Evolutionary conservation across 2,329 filamentous ascomycete species (phyloP), one percentile per base, ranked within the genome.

Genomic region (Cercospora berteroae): DNA sequence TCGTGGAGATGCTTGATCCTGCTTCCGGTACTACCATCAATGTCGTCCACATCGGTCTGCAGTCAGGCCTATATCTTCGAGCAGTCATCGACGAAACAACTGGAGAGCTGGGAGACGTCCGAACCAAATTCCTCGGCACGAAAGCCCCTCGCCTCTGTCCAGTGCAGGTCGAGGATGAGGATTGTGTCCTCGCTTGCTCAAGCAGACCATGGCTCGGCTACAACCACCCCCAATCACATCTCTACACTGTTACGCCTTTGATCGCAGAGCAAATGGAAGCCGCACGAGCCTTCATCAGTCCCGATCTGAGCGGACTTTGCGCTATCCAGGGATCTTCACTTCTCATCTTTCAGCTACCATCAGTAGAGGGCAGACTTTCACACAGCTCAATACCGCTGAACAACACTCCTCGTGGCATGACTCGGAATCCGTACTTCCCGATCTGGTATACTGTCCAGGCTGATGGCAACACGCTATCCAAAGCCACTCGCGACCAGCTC

Each of bases 201-300:
- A 96, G 94, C 16, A 88, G 94, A 65, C 91, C 95, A n/a, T 99
- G 94, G 94, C 85, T 99, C 4, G 94, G 94, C 52, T 98, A 98
- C 77, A 90, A 93, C 0, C 93, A 98, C 74, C 89, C 91, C 1
- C 90, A 94, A 67, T 94, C 91, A 2, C 92, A 92, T 76, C 89
- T 89, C 42, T 97, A 97, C 75, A 92, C 96, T 80, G 89, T 98
- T 72, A 97, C 94, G 0, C 95, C 96, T 0, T 82, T 99, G 31
- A 92, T 73, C 50, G 72, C 72, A 75, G 89, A 90, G 63, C 89
- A 90, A 48, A 86, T 99, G 29, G 93, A 97, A 79, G 97, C 93
- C 84, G 94, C 92, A 3, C 97, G 94, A 90, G 97, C 95, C 74
- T 98, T 99, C 77, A 94, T 92, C 79, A 97, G 94, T 76, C 93